phyloP scores from a whole-genome alignment of 2,329 filamentous ascomycete species.

The Dothideomycetes sp. region DNA sequence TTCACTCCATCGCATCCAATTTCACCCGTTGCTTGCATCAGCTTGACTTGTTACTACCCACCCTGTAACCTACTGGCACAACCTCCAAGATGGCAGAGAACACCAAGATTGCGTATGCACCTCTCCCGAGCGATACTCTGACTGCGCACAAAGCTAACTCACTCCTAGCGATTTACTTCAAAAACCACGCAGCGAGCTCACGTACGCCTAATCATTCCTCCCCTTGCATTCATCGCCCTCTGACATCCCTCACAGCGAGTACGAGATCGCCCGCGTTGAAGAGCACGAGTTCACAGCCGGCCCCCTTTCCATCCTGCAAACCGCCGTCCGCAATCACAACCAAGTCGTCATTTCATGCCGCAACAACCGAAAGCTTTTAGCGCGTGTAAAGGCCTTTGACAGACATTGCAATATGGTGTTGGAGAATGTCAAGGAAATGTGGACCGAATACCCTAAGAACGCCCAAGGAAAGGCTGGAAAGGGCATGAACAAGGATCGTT shows the following conservation, averaged over 20 bases:
- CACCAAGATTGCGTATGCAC: constrained; percentile 6
- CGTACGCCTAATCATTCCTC: constrained; percentile 47
- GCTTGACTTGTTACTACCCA: no score
- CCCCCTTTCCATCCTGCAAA: constrained; percentile 88
- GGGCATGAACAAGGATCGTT: constrained; percentile 93
- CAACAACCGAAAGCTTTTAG: constrained; percentile 96
- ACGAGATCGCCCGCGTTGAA: constrained; percentile 74
- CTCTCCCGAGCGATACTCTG: no score
- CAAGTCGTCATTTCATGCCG: constrained; percentile 96
- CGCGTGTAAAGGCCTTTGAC: constrained; percentile 96
- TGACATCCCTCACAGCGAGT: constrained; percentile 51
- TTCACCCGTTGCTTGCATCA: background rate
- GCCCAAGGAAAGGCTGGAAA: constrained; percentile 79
- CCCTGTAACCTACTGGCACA: no score
- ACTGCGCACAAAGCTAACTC: background rate
- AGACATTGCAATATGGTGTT: constrained; percentile 98
- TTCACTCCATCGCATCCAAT: no score
- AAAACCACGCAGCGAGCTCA: constrained; percentile 83
- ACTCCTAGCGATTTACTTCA: constrained; percentile 65
- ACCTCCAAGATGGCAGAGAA: constrained; percentile 5
- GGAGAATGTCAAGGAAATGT: constrained; percentile 98
- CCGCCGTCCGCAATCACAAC: constrained; percentile 84
- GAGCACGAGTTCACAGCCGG: constrained; percentile 72
- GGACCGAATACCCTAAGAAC: constrained; percentile 83
- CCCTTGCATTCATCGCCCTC: constrained; percentile 8